A percentile compares a stretch with the other conserved stretches of the same genome.
Conservation (phyloP, 495 filamentous ascomycete genomes). For the Patellaria atrata region DNA sequence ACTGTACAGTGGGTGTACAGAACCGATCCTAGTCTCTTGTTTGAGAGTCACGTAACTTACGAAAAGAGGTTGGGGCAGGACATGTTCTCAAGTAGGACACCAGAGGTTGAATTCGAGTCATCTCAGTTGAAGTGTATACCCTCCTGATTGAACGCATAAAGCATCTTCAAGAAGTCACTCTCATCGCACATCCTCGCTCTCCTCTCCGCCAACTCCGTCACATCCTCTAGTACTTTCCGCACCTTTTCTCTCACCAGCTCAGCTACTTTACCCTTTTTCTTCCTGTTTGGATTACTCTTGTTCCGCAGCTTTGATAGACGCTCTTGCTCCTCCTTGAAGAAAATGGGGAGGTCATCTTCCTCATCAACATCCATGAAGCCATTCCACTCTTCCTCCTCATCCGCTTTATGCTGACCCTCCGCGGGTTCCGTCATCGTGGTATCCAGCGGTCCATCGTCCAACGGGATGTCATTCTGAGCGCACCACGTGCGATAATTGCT, state of each 20-base stretch:
- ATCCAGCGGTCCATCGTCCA: constrained; percentile 50
- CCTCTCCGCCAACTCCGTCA: constrained; percentile 64
- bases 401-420: constrained; percentile 38
- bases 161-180: constrained; percentile 67
- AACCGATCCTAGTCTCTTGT: no score
- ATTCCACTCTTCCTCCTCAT: constrained; percentile 35
- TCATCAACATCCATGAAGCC: constrained; percentile 42
- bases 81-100: no score
- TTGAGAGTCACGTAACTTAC: no score
- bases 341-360: constrained; percentile 48
- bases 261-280: constrained; percentile 60
- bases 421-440: constrained; percentile 7
- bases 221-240: constrained; percentile 59
- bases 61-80: no score
- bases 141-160: constrained; percentile 74
- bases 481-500: constrained; percentile 82
- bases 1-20: no score
- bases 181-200: constrained; percentile 76
- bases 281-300: constrained; percentile 34
- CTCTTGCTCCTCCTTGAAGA: constrained; percentile 60
- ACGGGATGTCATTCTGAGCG: constrained; percentile 58
- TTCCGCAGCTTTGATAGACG: constrained; percentile 30
- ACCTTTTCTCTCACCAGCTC: constrained; percentile 72
- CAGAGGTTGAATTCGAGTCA: no score
- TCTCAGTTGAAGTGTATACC: constrained; percentile 87